Percentiles rank a stretch among this genome's conserved stretches.
Conservation (phyloP, 768 basidiomycete genomes). For the Boletellus emodensis region DNA sequence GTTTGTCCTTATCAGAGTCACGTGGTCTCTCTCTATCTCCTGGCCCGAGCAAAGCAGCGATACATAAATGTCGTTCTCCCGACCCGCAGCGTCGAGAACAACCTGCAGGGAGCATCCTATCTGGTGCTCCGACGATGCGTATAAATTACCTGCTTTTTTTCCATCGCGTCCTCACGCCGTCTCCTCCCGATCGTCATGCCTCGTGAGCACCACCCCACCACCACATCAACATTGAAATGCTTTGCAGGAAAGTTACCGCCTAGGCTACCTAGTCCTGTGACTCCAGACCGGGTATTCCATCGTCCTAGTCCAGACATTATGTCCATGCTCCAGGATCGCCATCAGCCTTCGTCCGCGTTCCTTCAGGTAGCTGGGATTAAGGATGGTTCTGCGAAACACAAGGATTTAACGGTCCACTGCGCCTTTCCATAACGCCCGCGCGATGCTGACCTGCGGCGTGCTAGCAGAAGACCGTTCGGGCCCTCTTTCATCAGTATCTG, state of each 20-base stretch:
- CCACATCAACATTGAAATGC: too few relatives aligned
- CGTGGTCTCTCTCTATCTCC: neutral
- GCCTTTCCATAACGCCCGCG: neutral
- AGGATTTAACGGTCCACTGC: constrained; percentile 2
- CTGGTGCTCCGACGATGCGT: neutral
- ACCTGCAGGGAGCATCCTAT: neutral
- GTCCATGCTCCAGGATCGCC: neutral
- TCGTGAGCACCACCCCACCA: too few relatives aligned
- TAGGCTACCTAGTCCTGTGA: too few relatives aligned
- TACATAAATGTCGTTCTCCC: too few relatives aligned
- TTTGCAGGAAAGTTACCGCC: too few relatives aligned
- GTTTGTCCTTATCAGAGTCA: neutral
- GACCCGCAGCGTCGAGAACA: too few relatives aligned
- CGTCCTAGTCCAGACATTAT: neutral
- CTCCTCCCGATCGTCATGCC: neutral
- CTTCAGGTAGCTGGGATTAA: constrained; percentile 2
- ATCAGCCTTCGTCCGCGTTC: neutral
- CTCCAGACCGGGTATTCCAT: neutral
- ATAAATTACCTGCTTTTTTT: neutral
- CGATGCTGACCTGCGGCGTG: neutral
- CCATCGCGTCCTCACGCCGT: too few relatives aligned
- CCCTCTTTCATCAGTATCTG: constrained; percentile 3
- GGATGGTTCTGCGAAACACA: constrained; percentile 4
- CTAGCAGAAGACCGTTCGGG: constrained; percentile 5
- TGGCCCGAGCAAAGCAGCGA: neutral